phyloP scores from a whole-genome alignment of 768 basidiomycete genomes.

The Suillus variegatus region DNA sequence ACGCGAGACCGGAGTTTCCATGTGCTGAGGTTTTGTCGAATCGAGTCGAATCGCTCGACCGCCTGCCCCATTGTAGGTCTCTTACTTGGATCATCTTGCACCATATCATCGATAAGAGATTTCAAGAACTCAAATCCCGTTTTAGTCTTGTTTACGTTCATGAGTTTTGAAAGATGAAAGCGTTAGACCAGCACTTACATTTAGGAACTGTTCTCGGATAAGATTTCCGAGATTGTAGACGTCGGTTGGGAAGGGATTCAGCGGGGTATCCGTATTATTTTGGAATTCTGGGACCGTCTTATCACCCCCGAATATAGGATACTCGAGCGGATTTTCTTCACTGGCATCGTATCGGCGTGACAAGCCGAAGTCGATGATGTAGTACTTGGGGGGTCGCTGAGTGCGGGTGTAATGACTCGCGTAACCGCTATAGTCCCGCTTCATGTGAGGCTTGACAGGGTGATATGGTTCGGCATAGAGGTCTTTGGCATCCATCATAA shows the following conservation, averaged over 20 bases:
- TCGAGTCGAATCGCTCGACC: slow-evolving; percentile 18
- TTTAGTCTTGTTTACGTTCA: background rate
- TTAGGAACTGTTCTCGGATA: slow-evolving; percentile 33
- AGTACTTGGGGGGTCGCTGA: slow-evolving; percentile 31
- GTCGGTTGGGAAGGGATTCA: slow-evolving; percentile 45
- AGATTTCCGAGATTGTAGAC: slow-evolving; percentile 46
- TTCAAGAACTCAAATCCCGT: slow-evolving; percentile 25
- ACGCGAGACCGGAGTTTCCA: slow-evolving; percentile 32
- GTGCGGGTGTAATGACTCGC: slow-evolving; percentile 33
- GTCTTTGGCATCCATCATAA: slow-evolving; percentile 30
- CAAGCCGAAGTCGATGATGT: slow-evolving; percentile 38
- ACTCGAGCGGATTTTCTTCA: slow-evolving; percentile 25
- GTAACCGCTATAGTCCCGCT: slow-evolving; percentile 19
- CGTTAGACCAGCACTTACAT: slow-evolving; percentile 19
- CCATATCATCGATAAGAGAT: slow-evolving; percentile 21
- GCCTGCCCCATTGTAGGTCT: slow-evolving; percentile 27
- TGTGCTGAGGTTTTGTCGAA: slow-evolving; percentile 9
- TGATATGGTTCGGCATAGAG: slow-evolving; percentile 32
- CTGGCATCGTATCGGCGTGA: slow-evolving; percentile 32
- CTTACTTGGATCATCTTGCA: slow-evolving; percentile 21
- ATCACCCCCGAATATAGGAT: slow-evolving; percentile 42
- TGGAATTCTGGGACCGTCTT: slow-evolving; percentile 42
- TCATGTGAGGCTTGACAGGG: slow-evolving; percentile 15
- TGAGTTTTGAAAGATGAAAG: background rate
- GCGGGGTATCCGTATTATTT: slow-evolving; percentile 15